Base-by-base conservation (phyloP, 352 stramenopile genomes). In the Albugo candida region DNA sequence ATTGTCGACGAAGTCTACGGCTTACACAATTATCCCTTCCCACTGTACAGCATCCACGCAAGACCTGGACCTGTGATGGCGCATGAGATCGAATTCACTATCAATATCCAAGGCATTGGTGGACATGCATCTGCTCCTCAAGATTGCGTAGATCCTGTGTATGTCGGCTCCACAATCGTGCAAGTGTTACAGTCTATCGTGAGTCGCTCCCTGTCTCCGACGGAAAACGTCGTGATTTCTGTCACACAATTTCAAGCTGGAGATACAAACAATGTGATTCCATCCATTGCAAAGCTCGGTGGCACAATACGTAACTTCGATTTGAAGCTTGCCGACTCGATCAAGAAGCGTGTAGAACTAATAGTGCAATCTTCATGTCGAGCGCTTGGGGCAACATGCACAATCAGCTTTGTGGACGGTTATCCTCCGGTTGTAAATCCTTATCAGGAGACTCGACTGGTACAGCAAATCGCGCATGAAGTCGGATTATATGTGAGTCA, bases 211-310 rank as follows among this genome's bases (percentile, higher is more conserved):
- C 54, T 95, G 19, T 81, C 79, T 42, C 91, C 88, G 13, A 80
- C 93, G n/a, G 84, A 96, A 43, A 89, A 65, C 36, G 93, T 82
- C 2, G 93, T 98, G 12, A 65, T 96, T 3, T 95, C 77, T 5
- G 70, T 96, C 24, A 96, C 86, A 12, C 73, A 83, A 49, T 83
- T 98, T 49, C 64, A 78, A 21, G 83, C 69, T n/a, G 92, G 91
- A 31, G 76, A 94, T 41, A 86, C 86, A 5, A 94, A 94, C 61
- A 98, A 98, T 60, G 83, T 97, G 50, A 97, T 98, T 56, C 86
- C 92, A 13, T 65, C 65, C 1, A 75, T 59, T 10, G 87, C 76
- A 5, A 67, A 68, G 5, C 58, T 98, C 12, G 67, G 64, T 13
- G 92, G 92, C 27, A 98, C 92, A 11, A 95, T 97, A 55, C 84